Base-by-base conservation (phyloP, 805 yeast genomes). In the Metschnikowia continentalis region DNA sequence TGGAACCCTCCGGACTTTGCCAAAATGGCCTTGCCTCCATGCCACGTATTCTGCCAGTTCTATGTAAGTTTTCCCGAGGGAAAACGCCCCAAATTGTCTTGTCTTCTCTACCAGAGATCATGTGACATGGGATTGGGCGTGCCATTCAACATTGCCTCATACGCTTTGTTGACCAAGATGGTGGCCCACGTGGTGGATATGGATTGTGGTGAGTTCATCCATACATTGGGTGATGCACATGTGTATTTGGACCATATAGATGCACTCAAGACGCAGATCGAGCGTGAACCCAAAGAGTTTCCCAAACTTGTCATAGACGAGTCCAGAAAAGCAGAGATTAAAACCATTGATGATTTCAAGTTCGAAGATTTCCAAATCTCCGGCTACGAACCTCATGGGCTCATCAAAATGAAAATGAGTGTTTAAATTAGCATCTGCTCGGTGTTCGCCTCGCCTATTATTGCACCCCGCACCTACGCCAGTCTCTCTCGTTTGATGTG, bases 101-200 rank as follows among this genome's bases (percentile, higher is more conserved):
- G 99, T 67, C 80, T 86, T 52, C 74, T 94, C 74, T 94, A 94
- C 69, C 99, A 94, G 72, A 81, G 99, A 62, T 88, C 96, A n/a
- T 92, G 98, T 69, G 99, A 94, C 65, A 91, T 94, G 97, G 99
- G 99, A 0, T 79, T 94, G n/a, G 99, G 99, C 13, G 98, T 94
- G 20, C 99, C 99, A 0, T 94, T 94, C 70, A 94, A 94, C 66
- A 94, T 94, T 62, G 99, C 99, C 0, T 90, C 97, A 0, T 94
- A 94, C 65, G 96, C 99, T 0, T 74, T 94, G 49, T 76, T 94
- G 54, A 91, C 97, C 1, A 85, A 81, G 60, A 92, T 94, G 97
- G 86, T 94, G 56, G 99, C 99, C 2, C 89, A 88, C 54, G 86
- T 94, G n/a, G 90, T 90, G 41, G 96, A 82, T 57, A 84, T 91